Percentiles rank a stretch among this genome's conserved stretches.
These are phyloP conservation scores for Curvularia sp. DNA, from an alignment of 2,329 filamentous ascomycete species.

Conservation along the genomic window DNA sequence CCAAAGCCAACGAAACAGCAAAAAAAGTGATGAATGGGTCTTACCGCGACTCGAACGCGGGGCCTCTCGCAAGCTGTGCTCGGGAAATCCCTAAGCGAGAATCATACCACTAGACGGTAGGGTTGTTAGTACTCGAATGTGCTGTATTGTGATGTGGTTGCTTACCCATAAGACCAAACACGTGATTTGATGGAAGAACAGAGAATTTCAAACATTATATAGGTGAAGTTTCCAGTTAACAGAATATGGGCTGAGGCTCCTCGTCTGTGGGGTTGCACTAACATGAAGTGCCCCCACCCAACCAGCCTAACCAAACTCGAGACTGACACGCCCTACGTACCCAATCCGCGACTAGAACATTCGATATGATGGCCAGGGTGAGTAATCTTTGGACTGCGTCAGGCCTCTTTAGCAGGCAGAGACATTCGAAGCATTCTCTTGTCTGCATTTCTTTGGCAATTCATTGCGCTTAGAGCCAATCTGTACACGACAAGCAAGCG, in stretches of 20 bases:
- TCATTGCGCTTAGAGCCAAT: neutral
- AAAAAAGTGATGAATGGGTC: conserved; percentile 11
- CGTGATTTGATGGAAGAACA: conserved; percentile 2
- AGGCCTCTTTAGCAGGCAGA: neutral
- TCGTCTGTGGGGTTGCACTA: neutral
- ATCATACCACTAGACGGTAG: conserved; percentile 68
- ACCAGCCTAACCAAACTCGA: neutral
- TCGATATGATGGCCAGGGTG: neutral
- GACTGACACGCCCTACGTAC: neutral
- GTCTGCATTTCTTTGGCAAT: neutral
- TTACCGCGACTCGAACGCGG: conserved; percentile 36
- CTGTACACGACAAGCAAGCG: neutral
- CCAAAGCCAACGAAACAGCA: neutral
- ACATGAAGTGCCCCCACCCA: neutral
- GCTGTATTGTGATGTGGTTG: neutral
- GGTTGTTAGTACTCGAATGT: neutral
- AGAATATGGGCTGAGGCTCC: neutral
- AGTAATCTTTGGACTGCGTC: neutral
- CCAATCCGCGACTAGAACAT: conserved; percentile 1
- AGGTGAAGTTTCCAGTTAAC: too few relatives aligned
- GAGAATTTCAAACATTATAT: neutral
- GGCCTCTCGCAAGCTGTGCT: conserved; percentile 42
- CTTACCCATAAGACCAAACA: conserved; percentile 4
- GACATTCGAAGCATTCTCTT: neutral
- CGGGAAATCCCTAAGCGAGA: conserved; percentile 67